A percentile compares a stretch with the other conserved stretches of the same genome.
These are phyloP conservation scores for Cicer pinnatifidum DNA, from an alignment of 306 rosid genomes.

Conservation along the genomic window DNA sequence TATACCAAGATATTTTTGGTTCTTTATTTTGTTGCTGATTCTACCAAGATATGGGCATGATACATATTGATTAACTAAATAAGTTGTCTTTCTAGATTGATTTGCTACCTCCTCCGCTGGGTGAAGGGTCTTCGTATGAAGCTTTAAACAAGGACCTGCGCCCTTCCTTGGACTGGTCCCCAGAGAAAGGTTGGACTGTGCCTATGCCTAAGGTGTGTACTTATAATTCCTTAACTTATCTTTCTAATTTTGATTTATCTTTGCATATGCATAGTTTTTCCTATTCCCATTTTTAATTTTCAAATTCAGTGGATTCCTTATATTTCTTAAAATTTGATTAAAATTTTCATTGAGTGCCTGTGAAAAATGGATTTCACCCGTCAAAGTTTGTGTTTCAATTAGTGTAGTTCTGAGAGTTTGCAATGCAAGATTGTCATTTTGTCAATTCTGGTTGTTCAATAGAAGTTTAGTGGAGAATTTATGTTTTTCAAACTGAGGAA, in stretches of 20 bases:
- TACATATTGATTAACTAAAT: slow-evolving; percentile 56
- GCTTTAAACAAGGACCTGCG: slow-evolving; percentile 73
- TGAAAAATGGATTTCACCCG: background rate
- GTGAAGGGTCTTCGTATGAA: slow-evolving; percentile 71
- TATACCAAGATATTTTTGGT: background rate
- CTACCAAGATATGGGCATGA: background rate
- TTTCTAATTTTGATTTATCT: slow-evolving; percentile 26
- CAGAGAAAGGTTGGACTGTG: slow-evolving; percentile 73
- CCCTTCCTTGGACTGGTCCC: slow-evolving; percentile 79
- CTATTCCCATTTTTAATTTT: slow-evolving; percentile 8
- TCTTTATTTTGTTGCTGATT: slow-evolving; percentile 17
- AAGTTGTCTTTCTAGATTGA: slow-evolving; percentile 57
- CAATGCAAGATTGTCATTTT: background rate
- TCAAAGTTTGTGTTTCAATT: background rate
- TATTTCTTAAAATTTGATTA: background rate
- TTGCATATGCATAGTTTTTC: background rate
- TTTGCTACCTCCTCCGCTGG: slow-evolving; percentile 73
- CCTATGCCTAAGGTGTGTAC: slow-evolving; percentile 58
- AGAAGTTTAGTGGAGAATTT: background rate
- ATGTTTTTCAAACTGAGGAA: background rate
- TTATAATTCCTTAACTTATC: slow-evolving; percentile 29
- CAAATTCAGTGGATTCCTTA: slow-evolving; percentile 14
- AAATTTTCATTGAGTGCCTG: background rate
- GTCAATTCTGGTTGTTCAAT: background rate
- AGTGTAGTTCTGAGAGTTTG: background rate